These are phyloP conservation scores for Vaccinium vitisidaea DNA, from an alignment of 148 eudicot species.

Conservation along the genomic window DNA sequence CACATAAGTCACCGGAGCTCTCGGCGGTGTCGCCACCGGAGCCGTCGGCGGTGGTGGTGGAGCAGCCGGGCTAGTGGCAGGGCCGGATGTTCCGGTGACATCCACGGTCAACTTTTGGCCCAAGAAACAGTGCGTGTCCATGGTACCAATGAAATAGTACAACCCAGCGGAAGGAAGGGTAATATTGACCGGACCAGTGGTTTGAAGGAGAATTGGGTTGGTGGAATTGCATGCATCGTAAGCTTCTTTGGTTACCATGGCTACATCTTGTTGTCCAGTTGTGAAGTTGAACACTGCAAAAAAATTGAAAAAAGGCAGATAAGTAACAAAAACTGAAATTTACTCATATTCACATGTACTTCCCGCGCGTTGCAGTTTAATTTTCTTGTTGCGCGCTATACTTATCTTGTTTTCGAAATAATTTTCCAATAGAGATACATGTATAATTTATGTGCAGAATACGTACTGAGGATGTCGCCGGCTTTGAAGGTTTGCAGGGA, in stretches of 20 bases:
- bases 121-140: conserved; percentile 23
- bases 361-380: no score
- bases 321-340: no score
- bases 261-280: conserved; percentile 40
- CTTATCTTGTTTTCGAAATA: no score
- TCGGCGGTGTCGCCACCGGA: conserved; percentile 3
- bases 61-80: conserved; percentile 6
- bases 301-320: no score
- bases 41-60: neutral
- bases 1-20: conserved; percentile 4
- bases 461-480: conserved; percentile 21
- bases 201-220: conserved; percentile 19
- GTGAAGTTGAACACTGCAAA: conserved; percentile 49
- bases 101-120: conserved; percentile 19
- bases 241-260: conserved; percentile 37
- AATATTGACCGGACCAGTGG: conserved; percentile 25
- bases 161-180: conserved; percentile 15
- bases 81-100: conserved; percentile 7
- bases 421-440: neutral
- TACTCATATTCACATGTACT: no score
- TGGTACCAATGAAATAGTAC: conserved; percentile 33
- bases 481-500: conserved; percentile 8
- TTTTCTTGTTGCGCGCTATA: no score
- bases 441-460: no score
- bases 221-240: conserved; percentile 40